Evolutionary conservation across 805 yeast genomes (phyloP), one percentile per base, ranked within the genome.

Genomic region (Grigorovia jiainica): DNA sequence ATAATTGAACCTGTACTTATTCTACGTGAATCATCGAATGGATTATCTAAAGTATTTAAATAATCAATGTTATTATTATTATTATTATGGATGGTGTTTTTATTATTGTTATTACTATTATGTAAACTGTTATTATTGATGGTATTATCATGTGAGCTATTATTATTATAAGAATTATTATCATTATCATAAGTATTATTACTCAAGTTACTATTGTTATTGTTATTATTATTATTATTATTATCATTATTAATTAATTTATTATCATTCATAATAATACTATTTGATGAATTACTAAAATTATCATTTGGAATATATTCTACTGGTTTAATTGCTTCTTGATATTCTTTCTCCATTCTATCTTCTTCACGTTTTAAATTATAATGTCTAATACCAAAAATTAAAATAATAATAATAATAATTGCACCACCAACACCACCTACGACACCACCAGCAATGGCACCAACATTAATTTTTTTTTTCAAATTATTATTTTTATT

Each of bases 1-100:
- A 94, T 89, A 41, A 89, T 67, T 2, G 90, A 79, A 4, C 95
- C 95, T 53, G 84, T 90, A 53, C 87, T 78, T 47, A 85, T 70
- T 49, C 95, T 70, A 55, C 95, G 77, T 56, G 89, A 76, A 31
- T 94, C 95, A 19, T 75, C 76, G 53, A 82, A 79, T 41, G 87
- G 87, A 54, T 82, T 79, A 13, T 11, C 25, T 5, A 16, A 15
- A 6, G 37, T 24, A 11, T 30, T 36, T 15, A n/a, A 11, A 15
- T 24, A 19, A 6, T 15, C 2, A 68, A 55, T 45, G 67, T 64
- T 52, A 61, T 21, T 23, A 31, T 24, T 27, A 34, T 20, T 32
- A 10, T 23, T 34, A 13, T 18, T 34, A 36, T 37, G 21, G 29
- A 9, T 24, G 25, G 19, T 17, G 24, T 29, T 30, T 17, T n/a